Conservation (phyloP, 352 stramenopile species). For the Pythium folliculosum region DNA sequence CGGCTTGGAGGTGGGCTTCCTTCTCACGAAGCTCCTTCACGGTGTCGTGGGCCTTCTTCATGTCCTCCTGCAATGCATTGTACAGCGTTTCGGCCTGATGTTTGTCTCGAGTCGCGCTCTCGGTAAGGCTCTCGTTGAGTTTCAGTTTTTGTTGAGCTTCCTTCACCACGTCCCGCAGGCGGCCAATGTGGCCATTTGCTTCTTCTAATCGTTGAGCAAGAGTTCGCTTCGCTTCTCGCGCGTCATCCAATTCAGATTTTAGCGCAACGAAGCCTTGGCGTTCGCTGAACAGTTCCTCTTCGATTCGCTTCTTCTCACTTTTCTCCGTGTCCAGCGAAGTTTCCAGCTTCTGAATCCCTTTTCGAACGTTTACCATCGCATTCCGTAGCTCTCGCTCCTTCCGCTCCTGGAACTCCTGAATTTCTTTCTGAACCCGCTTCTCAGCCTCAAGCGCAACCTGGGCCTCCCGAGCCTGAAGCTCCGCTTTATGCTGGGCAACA, state of each 20-base stretch:
- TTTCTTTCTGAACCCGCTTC: slow-evolving; percentile 49
- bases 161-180: slow-evolving; percentile 54
- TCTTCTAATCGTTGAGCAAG: slow-evolving; percentile 64
- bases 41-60: neutral
- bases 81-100: neutral
- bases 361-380: slow-evolving; percentile 74
- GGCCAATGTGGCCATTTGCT: slow-evolving; percentile 67
- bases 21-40: neutral
- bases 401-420: slow-evolving; percentile 60
- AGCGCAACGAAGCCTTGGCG: slow-evolving; percentile 54
- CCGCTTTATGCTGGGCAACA: slow-evolving; percentile 54
- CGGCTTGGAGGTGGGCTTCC: slow-evolving; percentile 5
- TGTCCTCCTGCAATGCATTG: neutral
- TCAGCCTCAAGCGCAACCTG: slow-evolving; percentile 52
- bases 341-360: slow-evolving; percentile 74
- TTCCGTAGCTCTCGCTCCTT: slow-evolving; percentile 69
- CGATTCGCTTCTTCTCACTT: slow-evolving; percentile 49
- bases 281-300: slow-evolving; percentile 53
- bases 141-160: slow-evolving; percentile 33
- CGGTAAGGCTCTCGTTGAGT: slow-evolving; percentile 35
- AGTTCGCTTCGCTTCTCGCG: slow-evolving; percentile 43
- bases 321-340: slow-evolving; percentile 45
- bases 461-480: slow-evolving; percentile 56
- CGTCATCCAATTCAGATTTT: slow-evolving; percentile 54
- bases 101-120: slow-evolving; percentile 15